These are phyloP conservation scores for Spathaspora arborariae DNA, from an alignment of 805 yeast species.

Conservation along the genomic window DNA sequence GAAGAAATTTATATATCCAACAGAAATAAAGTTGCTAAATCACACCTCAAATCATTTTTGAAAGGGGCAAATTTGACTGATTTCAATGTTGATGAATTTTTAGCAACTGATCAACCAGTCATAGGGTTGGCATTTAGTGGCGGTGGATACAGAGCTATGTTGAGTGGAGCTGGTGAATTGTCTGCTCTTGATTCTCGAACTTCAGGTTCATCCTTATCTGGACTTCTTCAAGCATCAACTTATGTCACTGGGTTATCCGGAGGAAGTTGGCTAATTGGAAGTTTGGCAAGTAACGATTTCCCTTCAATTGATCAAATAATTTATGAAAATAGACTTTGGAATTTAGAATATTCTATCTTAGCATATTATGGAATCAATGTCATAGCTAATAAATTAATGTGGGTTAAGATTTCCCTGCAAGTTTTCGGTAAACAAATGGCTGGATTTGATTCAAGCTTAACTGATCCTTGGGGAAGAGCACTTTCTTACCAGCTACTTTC, in stretches of 20 bases:
- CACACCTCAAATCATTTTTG: constrained; percentile 26
- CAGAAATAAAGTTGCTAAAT: constrained; percentile 22
- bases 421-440: constrained; percentile 31
- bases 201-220: constrained; percentile 64
- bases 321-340: constrained; percentile 27
- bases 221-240: constrained; percentile 66
- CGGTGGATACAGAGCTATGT: constrained; percentile 91
- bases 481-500: constrained; percentile 37
- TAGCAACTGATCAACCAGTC: constrained; percentile 26
- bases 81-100: constrained; percentile 26
- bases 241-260: constrained; percentile 74
- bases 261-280: constrained; percentile 61
- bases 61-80: constrained; percentile 18
- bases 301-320: constrained; percentile 42
- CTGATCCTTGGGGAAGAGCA: constrained; percentile 44
- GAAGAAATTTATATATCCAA: constrained; percentile 26
- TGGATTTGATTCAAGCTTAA: constrained; percentile 33
- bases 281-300: constrained; percentile 61
- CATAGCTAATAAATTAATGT: constrained; percentile 1
- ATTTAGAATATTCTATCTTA: constrained; percentile 64
- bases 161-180: constrained; percentile 79
- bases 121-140: constrained; percentile 49
- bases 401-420: constrained; percentile 52
- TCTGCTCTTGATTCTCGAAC: constrained; percentile 77
- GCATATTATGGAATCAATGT: constrained; percentile 57